A percentile compares a stretch with the other conserved stretches of the same genome.
Evolutionary conservation across 768 basidiomycete genomes (phyloP).

Genomic region (Boletus eberwhitei): DNA sequence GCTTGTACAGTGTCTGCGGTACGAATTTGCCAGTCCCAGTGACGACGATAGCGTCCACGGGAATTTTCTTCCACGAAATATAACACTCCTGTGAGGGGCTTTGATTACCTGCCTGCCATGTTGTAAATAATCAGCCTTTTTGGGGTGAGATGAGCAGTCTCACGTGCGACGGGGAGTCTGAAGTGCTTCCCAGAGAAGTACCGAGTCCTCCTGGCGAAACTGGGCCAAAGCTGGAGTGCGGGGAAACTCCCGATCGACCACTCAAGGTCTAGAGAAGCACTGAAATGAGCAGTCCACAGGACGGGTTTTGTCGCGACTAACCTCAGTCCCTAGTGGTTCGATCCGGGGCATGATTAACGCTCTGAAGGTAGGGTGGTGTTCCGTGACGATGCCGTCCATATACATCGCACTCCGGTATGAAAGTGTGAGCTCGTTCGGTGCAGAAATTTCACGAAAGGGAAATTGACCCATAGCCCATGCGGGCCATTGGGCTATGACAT

Average conservation of each 20-base stretch:
- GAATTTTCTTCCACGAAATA: conserved; percentile 12
- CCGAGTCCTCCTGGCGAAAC: background rate
- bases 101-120: background rate
- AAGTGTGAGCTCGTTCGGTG: background rate
- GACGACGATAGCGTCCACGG: conserved; percentile 16
- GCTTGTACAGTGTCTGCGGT: conserved; percentile 66
- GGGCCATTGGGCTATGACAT: background rate
- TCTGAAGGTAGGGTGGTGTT: background rate
- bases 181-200: background rate
- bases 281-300: background rate
- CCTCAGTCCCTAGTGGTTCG: background rate
- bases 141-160: background rate
- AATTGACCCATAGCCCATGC: too few relatives aligned
- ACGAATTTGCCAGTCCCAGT: conserved; percentile 45
- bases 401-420: background rate
- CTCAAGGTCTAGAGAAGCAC: background rate
- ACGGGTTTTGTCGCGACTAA: background rate
- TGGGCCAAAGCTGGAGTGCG: background rate
- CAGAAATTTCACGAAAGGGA: background rate
- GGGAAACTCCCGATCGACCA: background rate
- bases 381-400: background rate
- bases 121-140: background rate
- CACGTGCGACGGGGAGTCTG: conserved; percentile 2
- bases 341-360: background rate
- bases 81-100: conserved; percentile 15